Evolutionary conservation across 495 filamentous ascomycete genomes (phyloP).

Genomic region (Penicillium cosmopolitanum): DNA sequence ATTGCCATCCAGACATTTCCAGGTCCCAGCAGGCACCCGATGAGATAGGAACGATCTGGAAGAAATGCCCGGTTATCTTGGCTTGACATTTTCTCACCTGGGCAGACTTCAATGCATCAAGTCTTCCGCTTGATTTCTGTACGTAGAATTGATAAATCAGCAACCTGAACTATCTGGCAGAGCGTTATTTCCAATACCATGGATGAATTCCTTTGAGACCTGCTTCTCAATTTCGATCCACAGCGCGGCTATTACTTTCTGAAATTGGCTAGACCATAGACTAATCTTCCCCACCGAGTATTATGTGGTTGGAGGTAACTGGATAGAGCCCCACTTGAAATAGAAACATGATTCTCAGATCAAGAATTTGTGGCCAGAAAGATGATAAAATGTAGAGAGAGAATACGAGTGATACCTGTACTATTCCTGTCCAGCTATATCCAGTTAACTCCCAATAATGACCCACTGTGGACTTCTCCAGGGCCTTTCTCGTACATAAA

Average conservation of each 20-base stretch:
- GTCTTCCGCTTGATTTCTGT: background rate
- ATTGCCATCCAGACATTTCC: background rate
- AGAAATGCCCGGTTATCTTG: background rate
- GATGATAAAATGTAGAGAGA: no score
- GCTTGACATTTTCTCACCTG: background rate
- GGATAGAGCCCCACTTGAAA: background rate
- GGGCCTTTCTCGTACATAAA: background rate
- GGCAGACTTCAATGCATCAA: background rate
- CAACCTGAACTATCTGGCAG: no score
- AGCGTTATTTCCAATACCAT: background rate
- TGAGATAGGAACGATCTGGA: background rate
- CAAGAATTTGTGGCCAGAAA: no score
- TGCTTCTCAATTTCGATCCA: background rate
- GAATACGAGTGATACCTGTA: no score
- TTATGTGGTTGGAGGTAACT: background rate
- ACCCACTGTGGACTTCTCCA: no score
- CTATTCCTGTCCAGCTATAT: no score
- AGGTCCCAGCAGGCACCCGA: background rate
- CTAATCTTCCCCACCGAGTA: background rate
- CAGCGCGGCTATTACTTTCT: constrained; percentile 1
- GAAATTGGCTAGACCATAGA: background rate
- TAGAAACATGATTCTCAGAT: no score
- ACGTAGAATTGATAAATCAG: no score
- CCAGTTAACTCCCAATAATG: no score
- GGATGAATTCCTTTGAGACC: background rate